Base-by-base conservation (phyloP, 2,329 filamentous ascomycete species). In the Xylariaceae sp. region DNA sequence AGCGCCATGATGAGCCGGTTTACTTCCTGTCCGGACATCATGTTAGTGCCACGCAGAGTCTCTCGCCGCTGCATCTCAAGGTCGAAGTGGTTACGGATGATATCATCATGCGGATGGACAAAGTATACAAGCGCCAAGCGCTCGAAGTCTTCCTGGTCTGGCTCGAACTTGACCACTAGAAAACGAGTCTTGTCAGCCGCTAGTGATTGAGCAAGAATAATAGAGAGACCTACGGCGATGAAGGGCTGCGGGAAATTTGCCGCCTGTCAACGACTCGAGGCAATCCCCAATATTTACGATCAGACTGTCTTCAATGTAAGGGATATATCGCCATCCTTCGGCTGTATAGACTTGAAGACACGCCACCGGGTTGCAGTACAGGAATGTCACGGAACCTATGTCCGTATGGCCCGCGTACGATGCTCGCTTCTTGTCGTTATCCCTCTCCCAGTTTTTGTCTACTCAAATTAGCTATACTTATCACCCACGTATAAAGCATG, bases 371-470 rank as follows among this genome's bases (percentile, higher is more conserved):
- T 40, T 40, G 23, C 37, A 40, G 37, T 40, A 40, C 21, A 40
- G 37, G 29, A 40, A 40, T 10, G 37, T 40, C 37, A 40, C 37
- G 11, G 37, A 40, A 23, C 37, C 37, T 12, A 40, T 40, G 21
- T 40, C 37, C 10, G 37, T 40, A 22, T 40, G 37, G 20, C 37
- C 37, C n/a, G 37, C 37, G 17, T 40, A 40, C n/a, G 37, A 40
- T 12, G 37, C 37, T 14, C 37, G 22, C 37, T 40, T 40, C 37
- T 40, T 40, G 37, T 40, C 37, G 16, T 40, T 29, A 27, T 40
- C 37, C 23, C 37, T 40, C 14, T 14, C 23, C 37, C 37, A 40
- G 37, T 40, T 40, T 6, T 21, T 40, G 16, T 40, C 37, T 40
- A 16, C 22, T 5, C 16, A 12, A 6, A 4, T 37, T n/a, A 37